Conservation (phyloP, 352 stramenopile genomes). For the Detonula confervacea region DNA sequence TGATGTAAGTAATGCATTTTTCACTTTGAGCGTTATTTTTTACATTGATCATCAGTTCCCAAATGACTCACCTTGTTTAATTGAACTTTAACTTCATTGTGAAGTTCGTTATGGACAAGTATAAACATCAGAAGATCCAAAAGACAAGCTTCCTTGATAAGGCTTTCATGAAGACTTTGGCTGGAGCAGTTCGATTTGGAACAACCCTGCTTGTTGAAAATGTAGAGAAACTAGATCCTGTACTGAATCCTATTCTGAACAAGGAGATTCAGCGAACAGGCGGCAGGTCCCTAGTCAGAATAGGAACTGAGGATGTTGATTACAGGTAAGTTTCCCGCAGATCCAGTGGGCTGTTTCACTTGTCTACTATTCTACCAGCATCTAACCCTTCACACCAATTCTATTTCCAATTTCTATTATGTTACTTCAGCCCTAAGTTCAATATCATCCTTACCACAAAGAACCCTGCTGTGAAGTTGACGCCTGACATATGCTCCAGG, state of each 20-base stretch:
- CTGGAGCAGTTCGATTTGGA: constrained; percentile 99
- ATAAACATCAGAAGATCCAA: constrained; percentile 92
- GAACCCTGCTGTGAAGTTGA: constrained; percentile 96
- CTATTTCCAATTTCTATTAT: no score
- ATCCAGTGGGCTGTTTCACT: no score
- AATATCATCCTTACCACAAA: constrained; percentile 98
- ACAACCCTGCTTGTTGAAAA: constrained; percentile 98
- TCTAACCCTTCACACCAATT: no score
- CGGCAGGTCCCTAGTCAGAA: constrained; percentile 92
- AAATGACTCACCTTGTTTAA: constrained; percentile 6
- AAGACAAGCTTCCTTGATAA: constrained; percentile 99
- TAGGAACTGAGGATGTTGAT: constrained; percentile 99
- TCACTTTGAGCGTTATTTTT: background rate
- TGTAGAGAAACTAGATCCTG: constrained; percentile 99
- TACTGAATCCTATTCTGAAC: constrained; percentile 99
- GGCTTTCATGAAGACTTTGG: constrained; percentile 99
- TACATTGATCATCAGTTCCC: background rate
- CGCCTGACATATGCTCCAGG: constrained; percentile 98
- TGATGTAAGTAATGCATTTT: constrained; percentile 78
- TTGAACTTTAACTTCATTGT: background rate
- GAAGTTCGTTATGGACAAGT: constrained; percentile 97
- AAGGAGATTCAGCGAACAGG: constrained; percentile 98
- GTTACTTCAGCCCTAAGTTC: constrained; percentile 95
- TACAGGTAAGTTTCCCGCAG: constrained; percentile 89
- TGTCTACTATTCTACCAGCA: no score